A percentile compares a stretch with the other conserved stretches of the same genome.
Conservation (phyloP, 441 rosid genomes). For the Theobroma grandiflorum region DNA sequence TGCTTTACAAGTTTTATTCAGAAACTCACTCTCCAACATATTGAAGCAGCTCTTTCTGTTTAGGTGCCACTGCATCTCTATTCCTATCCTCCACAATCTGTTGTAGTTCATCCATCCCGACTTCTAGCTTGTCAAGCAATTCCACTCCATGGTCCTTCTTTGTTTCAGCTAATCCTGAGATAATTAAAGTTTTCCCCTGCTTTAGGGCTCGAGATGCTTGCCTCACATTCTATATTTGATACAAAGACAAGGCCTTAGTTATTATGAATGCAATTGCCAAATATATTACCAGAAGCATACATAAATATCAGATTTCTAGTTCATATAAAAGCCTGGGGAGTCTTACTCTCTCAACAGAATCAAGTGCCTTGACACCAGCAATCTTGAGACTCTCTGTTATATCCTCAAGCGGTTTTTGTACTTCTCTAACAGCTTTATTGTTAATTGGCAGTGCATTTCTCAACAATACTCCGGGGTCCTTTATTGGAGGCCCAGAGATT, state of each 20-base stretch:
- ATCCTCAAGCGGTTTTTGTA: slow-evolving; percentile 95
- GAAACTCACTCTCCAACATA: slow-evolving; percentile 85
- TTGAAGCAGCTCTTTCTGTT: slow-evolving; percentile 89
- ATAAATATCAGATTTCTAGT: not conserved
- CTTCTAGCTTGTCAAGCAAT: slow-evolving; percentile 81
- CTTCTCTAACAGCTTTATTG: slow-evolving; percentile 91
- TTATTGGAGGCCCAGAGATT: slow-evolving; percentile 97
- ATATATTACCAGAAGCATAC: not conserved
- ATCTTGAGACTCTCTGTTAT: slow-evolving; percentile 96
- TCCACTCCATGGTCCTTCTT: slow-evolving; percentile 87
- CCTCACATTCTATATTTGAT: slow-evolving; percentile 74
- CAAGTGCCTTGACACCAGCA: slow-evolving; percentile 94
- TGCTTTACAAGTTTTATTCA: slow-evolving; percentile 15
- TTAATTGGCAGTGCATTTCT: slow-evolving; percentile 90
- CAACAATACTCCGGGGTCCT: slow-evolving; percentile 87
- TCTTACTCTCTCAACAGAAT: slow-evolving; percentile 89
- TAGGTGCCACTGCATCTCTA: slow-evolving; percentile 91
- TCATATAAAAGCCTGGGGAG: not conserved
- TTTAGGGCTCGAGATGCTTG: slow-evolving; percentile 83
- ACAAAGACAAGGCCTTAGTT: slow-evolving; percentile 20
- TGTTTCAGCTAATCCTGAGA: slow-evolving; percentile 81
- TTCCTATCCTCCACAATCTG: slow-evolving; percentile 82
- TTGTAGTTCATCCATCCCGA: slow-evolving; percentile 88
- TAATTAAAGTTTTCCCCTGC: slow-evolving; percentile 79
- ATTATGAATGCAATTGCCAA: slow-evolving; percentile 20